Evolutionary conservation across 352 stramenopile genomes (phyloP).

Genomic region (Phytopythium montanum): DNA sequence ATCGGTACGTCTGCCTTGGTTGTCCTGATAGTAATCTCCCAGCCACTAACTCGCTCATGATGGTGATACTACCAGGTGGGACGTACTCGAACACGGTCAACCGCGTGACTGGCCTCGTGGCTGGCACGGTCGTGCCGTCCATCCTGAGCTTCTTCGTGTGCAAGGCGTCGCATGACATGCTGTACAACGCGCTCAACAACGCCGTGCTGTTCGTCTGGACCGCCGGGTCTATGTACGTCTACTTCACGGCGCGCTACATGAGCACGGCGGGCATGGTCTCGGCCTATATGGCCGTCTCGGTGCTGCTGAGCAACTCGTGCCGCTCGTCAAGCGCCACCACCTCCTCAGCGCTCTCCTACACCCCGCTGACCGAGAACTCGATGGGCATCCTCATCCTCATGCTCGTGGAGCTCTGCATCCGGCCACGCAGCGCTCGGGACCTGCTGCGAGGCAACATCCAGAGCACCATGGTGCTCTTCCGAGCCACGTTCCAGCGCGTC

Average conservation of each 20-base stretch:
- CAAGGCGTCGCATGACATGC: constrained; percentile 29
- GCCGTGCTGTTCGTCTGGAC: constrained; percentile 60
- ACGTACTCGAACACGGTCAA: constrained; percentile 72
- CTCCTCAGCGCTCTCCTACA: constrained; percentile 47
- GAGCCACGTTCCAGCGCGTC: constrained; percentile 34
- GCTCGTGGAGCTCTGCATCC: constrained; percentile 43
- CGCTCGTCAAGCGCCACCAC: constrained; percentile 14
- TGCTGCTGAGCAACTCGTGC: constrained; percentile 54
- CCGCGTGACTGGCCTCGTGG: constrained; percentile 58
- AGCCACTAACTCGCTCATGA: neutral
- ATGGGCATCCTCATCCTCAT: constrained; percentile 69
- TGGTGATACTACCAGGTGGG: constrained; percentile 20
- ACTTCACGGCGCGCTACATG: constrained; percentile 55
- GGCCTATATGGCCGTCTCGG: constrained; percentile 54
- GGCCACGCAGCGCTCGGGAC: constrained; percentile 43
- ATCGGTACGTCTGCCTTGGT: constrained; percentile 22
- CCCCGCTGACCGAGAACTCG: constrained; percentile 58
- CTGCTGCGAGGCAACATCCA: constrained; percentile 59
- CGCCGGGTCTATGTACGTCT: constrained; percentile 66
- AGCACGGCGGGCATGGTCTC: constrained; percentile 60
- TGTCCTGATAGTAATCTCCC: neutral
- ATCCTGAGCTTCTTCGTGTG: constrained; percentile 74
- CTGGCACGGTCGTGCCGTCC: constrained; percentile 65
- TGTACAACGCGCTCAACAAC: constrained; percentile 64
- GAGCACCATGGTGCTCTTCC: constrained; percentile 36